A percentile compares a stretch with the other conserved stretches of the same genome.
phyloP scores from a whole-genome alignment of 2,329 filamentous ascomycete genomes.

The Didymella arachidicola region DNA sequence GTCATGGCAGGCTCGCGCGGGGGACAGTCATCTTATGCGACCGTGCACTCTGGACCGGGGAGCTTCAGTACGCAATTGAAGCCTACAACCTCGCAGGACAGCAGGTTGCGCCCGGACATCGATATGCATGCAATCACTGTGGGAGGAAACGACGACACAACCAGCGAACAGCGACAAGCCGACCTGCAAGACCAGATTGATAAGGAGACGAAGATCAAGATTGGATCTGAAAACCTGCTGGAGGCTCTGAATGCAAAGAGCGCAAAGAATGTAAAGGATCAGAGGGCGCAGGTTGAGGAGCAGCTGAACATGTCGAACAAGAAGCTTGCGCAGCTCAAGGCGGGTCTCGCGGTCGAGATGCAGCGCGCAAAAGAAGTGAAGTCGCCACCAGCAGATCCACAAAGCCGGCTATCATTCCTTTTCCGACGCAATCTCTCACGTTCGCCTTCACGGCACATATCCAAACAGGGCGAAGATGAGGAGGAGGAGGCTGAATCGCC shows the following conservation, averaged over 20 bases:
- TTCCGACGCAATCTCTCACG: slow-evolving; percentile 65
- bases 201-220: slow-evolving; percentile 97
- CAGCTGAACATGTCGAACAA: slow-evolving; percentile 89
- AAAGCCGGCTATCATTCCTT: slow-evolving; percentile 63
- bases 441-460: slow-evolving; percentile 57
- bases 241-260: slow-evolving; percentile 95
- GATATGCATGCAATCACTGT: slow-evolving; percentile 60
- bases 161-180: slow-evolving; percentile 76
- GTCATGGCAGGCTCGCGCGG: slow-evolving; percentile 70
- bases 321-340: slow-evolving; percentile 67
- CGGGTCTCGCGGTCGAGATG: slow-evolving; percentile 67
- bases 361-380: slow-evolving; percentile 64
- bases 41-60: slow-evolving; percentile 70
- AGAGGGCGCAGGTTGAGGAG: slow-evolving; percentile 67
- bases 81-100: slow-evolving; percentile 71
- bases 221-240: slow-evolving; percentile 95
- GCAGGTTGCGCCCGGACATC: slow-evolving; percentile 65
- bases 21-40: slow-evolving; percentile 68
- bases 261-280: slow-evolving; percentile 87
- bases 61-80: slow-evolving; percentile 91
- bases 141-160: slow-evolving; percentile 68
- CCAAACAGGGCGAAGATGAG: slow-evolving; percentile 67
- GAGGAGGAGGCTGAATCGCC: slow-evolving; percentile 79
- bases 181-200: slow-evolving; percentile 84
- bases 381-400: slow-evolving; percentile 55